Conservation (phyloP, 306 rosid species). For the Sophora flavescens region DNA sequence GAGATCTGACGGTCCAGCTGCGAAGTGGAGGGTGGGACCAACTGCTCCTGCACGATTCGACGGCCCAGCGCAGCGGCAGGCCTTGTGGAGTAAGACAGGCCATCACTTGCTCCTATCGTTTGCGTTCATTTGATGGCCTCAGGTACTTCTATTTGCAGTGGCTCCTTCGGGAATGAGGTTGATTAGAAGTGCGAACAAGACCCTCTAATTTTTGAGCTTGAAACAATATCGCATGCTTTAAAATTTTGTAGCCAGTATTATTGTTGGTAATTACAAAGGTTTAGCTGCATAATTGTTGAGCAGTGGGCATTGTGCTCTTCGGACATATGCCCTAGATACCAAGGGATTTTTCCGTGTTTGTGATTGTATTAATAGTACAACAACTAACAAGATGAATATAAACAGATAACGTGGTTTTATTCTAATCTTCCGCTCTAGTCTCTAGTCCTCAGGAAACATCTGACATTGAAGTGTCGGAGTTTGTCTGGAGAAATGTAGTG, state of each 20-base stretch:
- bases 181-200: background rate
- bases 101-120: background rate
- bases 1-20: too few species aligned
- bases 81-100: background rate
- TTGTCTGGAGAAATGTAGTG: conserved; percentile 23
- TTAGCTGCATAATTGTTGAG: background rate
- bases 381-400: background rate
- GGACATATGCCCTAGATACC: background rate
- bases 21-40: too few species aligned
- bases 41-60: too few species aligned
- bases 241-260: too few species aligned
- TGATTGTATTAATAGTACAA: background rate
- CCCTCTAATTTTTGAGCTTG: background rate
- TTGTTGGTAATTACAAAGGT: background rate
- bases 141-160: background rate
- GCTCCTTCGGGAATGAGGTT: background rate
- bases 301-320: background rate
- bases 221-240: background rate
- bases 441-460: conserved; percentile 25
- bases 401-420: background rate
- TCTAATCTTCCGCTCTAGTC: background rate
- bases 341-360: background rate
- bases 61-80: too few species aligned
- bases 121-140: background rate
- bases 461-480: conserved; percentile 40